Evolutionary conservation across 768 basidiomycete species (phyloP), one percentile per base, ranked within the genome.

Genomic region (Russula brevipes): DNA sequence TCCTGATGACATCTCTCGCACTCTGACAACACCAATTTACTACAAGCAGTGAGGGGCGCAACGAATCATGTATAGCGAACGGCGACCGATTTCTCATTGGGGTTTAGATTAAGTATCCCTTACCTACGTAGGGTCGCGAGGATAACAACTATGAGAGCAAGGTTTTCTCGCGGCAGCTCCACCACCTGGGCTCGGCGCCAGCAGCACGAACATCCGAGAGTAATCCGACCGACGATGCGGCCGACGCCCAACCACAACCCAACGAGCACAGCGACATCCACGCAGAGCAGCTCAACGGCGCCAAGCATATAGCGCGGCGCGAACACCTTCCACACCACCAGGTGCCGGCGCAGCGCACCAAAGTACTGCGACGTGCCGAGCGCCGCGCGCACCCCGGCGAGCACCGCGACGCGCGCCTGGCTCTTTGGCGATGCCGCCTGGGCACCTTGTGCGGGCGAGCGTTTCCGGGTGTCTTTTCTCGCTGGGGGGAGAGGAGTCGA

Each of bases 271-370:
- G 79, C 87, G 0, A 86, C 41, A 74, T 98, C 96, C 2, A 91
- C 83, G 1, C 82, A 82, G 4, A 92, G 46, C 41, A 96, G 72
- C 35, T 81, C 81, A 4, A 84, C 69, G 0, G 83, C 91, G 0
- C 82, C 89, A 16, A 83, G 72, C 87, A 98, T 95, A 72, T 95
- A 97, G 65, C 96, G 77, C 65, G 97, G 97, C 42, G 95, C 96
- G 70, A 98, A 99, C 4, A 98, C 87, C 76, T 98, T 98, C 97
- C 97, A 99, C 30, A 98, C 94, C 94, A 97, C 96, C 66, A 97
- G 73, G 72, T 98, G 94, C 50, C 94, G 73, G 66, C 94, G 75
- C 56, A 95, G 70, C 5, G 76, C 69, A 7, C 80, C 74, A 72
- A 87, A 89, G 70, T 94, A 94, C 3, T 84, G 73, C 79, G 86